These are phyloP conservation scores for Blastocystis sp. DNA, from an alignment of 352 stramenopile genomes.

Conservation along the genomic window DNA sequence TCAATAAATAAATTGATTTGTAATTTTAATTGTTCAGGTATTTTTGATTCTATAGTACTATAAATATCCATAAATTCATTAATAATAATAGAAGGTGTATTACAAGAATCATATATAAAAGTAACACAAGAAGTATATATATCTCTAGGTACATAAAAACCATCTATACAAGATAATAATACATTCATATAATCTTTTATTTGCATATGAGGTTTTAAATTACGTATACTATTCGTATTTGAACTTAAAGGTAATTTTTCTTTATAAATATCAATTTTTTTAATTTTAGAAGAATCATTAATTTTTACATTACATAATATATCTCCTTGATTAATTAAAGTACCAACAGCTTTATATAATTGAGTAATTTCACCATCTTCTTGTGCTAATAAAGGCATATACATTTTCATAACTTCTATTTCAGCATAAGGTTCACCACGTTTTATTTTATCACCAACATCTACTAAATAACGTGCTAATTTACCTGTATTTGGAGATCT, in stretches of 20 bases:
- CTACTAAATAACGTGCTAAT: constrained; percentile 91
- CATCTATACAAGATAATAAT: constrained; percentile 73
- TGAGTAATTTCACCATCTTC: constrained; percentile 73
- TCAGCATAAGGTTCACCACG: constrained; percentile 64
- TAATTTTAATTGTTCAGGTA: too few species aligned
- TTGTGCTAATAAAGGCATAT: constrained; percentile 90
- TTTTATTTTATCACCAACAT: constrained; percentile 68
- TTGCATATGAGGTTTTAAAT: constrained; percentile 49
- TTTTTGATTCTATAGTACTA: too few species aligned
- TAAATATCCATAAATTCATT: too few species aligned
- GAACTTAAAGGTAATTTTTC: constrained; percentile 51
- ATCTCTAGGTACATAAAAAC: constrained; percentile 70
- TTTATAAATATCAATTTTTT: constrained; percentile 68
- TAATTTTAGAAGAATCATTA: constrained; percentile 85
- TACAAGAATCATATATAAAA: too few species aligned
- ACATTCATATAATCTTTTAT: constrained; percentile 55
- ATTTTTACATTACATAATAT: constrained; percentile 85
- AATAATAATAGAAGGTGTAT: too few species aligned
- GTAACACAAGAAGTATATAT: too few species aligned
- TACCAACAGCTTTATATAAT: constrained; percentile 80
- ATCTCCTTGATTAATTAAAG: constrained; percentile 75
- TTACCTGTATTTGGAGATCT: constrained; percentile 91
- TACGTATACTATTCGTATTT: constrained; percentile 41
- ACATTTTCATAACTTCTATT: constrained; percentile 99
- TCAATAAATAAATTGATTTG: too few species aligned